These are phyloP conservation scores for Pilobolus umbonatus DNA, from an alignment of 192 early-diverging fungal species.

Conservation along the genomic window DNA sequence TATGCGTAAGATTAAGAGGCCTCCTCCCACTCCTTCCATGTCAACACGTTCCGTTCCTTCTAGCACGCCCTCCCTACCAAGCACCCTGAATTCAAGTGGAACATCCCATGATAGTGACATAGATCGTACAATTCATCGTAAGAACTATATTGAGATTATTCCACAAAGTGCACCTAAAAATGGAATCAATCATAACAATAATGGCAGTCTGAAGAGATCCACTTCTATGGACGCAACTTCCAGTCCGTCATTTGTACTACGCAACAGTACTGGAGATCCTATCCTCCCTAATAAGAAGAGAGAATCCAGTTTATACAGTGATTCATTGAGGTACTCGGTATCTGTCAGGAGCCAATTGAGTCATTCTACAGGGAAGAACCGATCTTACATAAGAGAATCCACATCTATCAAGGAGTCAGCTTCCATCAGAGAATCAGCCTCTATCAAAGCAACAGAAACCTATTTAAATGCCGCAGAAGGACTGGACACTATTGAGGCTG, in stretches of 20 bases:
- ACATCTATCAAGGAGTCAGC: background rate
- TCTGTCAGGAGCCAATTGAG: slow-evolving; percentile 13
- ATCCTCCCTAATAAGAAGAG: slow-evolving; percentile 21
- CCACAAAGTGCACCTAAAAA: too few species aligned
- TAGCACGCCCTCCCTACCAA: slow-evolving; percentile 3
- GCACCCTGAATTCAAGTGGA: background rate
- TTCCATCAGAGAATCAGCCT: slow-evolving; percentile 2
- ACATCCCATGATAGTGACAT: too few species aligned
- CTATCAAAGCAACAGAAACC: slow-evolving; percentile 6
- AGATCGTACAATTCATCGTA: background rate
- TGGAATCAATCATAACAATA: too few species aligned
- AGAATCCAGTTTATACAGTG: slow-evolving; percentile 20
- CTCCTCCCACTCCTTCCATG: background rate
- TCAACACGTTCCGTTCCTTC: slow-evolving; percentile 1
- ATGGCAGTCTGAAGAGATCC: too few species aligned
- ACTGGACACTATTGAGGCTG: slow-evolving; percentile 30
- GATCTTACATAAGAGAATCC: background rate
- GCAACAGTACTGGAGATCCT: slow-evolving; percentile 7
- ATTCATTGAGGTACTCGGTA: slow-evolving; percentile 3
- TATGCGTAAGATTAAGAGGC: slow-evolving; percentile 20
- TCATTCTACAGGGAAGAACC: background rate
- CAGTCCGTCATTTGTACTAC: background rate
- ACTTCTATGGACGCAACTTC: too few species aligned
- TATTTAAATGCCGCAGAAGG: slow-evolving; percentile 8
- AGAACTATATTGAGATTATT: slow-evolving; percentile 24